Evolutionary conservation across 257 asterid species (phyloP).

Genomic region (Vinca minor): DNA sequence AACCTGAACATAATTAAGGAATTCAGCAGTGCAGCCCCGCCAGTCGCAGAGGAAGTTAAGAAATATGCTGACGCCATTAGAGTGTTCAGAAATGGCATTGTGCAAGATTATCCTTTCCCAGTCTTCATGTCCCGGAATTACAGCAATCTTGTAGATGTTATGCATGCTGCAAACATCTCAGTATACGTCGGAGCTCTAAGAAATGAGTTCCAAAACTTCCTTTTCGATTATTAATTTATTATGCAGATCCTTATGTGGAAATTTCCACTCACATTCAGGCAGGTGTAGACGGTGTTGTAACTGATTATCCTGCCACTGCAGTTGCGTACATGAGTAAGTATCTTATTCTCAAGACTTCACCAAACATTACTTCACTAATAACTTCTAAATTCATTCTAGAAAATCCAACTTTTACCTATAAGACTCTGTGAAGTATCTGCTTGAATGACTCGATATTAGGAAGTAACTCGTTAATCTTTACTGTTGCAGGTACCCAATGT

Average conservation of each 20-base stretch:
- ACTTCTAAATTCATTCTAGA: too few relatives aligned
- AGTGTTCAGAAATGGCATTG: constrained; percentile 45
- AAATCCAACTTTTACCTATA: not conserved
- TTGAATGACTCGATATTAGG: not conserved
- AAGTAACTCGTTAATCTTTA: not conserved
- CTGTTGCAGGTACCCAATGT: constrained; percentile 19
- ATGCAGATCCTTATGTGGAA: constrained; percentile 74
- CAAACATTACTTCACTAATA: too few relatives aligned
- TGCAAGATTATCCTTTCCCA: constrained; percentile 27
- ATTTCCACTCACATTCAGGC: constrained; percentile 38
- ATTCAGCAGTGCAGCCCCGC: constrained; percentile 36
- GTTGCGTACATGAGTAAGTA: constrained; percentile 53
- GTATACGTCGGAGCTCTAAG: constrained; percentile 58
- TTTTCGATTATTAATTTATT: constrained; percentile 59
- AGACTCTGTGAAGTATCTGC: not conserved
- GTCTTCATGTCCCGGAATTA: constrained; percentile 35
- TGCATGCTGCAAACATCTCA: constrained; percentile 72
- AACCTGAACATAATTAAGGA: constrained; percentile 29
- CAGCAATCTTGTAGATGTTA: constrained; percentile 43
- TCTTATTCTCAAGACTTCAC: not conserved
- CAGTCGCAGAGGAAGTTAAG: constrained; percentile 53
- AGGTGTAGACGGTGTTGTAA: constrained; percentile 53
- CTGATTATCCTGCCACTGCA: constrained; percentile 73
- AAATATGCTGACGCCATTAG: constrained; percentile 67
- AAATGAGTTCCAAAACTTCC: constrained; percentile 64